A percentile compares a stretch with the other conserved stretches of the same genome.
Conservation (phyloP, 1,284 basidiomycete species). For the Tetrapyrgos nigripes region DNA sequence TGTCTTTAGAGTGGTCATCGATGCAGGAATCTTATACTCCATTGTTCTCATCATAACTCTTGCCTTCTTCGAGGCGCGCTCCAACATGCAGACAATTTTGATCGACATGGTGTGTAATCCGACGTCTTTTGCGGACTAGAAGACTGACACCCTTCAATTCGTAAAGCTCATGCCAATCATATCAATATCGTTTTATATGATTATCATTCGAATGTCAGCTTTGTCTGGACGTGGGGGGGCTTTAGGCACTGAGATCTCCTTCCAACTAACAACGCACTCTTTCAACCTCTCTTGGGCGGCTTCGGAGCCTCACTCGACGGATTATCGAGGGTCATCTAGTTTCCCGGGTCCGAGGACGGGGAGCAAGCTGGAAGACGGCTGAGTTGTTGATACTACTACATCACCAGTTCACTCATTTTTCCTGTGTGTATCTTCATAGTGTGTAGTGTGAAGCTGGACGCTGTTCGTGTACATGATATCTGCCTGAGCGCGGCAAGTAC, state of each 20-base stretch:
- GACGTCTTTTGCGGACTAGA: not conserved
- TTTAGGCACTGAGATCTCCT: not conserved
- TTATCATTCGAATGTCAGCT: not conserved
- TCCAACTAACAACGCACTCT: not conserved
- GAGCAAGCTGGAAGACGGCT: too few relatives aligned
- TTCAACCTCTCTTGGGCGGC: not conserved
- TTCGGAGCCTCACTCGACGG: too few relatives aligned
- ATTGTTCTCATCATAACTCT: not conserved
- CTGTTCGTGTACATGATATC: too few relatives aligned
- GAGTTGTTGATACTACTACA: too few relatives aligned
- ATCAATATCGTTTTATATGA: slow-evolving; percentile 1
- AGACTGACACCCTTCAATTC: not conserved
- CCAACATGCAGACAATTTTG: not conserved
- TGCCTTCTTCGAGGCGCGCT: not conserved
- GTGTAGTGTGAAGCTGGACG: too few relatives aligned
- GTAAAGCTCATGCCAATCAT: slow-evolving; percentile 2
- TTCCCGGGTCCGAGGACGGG: too few relatives aligned
- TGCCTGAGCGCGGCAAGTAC: too few relatives aligned
- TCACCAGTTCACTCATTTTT: too few relatives aligned
- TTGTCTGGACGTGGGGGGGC: not conserved
- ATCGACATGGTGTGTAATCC: not conserved
- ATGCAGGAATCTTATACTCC: slow-evolving; percentile 4
- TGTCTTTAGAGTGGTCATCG: slow-evolving; percentile 4
- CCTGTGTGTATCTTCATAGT: too few relatives aligned
- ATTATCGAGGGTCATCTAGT: too few relatives aligned